These are phyloP conservation scores for Nemania sp. DNA, from an alignment of 2,329 filamentous ascomycete species.

Conservation along the genomic window DNA sequence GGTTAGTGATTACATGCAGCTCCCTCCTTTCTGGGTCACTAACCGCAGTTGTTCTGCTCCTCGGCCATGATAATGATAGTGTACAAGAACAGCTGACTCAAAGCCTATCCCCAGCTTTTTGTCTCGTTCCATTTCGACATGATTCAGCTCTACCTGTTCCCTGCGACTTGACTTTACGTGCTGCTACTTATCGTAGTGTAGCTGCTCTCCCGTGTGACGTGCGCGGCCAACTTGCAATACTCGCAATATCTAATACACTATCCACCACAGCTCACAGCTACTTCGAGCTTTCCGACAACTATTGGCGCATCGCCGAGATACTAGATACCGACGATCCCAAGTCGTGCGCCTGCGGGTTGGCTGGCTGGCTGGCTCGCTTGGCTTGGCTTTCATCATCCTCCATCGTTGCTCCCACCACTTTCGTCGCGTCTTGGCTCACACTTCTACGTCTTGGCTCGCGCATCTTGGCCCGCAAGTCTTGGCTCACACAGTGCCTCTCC, in stretches of 20 bases:
- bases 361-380: no score
- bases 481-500: not conserved
- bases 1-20: no score
- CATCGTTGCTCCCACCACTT: not conserved
- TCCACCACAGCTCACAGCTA: no score
- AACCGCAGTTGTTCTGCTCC: no score
- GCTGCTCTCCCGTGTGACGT: not conserved
- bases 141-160: no score
- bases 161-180: not conserved
- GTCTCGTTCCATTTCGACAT: not conserved
- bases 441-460: no score
- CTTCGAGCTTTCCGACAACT: slow-evolving; percentile 1
- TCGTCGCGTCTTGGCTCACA: slow-evolving; percentile 15
- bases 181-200: not conserved
- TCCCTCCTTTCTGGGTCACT: no score
- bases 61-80: no score
- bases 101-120: not conserved
- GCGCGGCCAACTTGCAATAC: no score
- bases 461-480: no score
- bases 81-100: no score
- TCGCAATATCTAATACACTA: no score
- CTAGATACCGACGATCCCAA: slow-evolving; percentile 4
- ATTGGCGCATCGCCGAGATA: not conserved
- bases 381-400: slow-evolving; percentile 30
- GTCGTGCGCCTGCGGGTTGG: slow-evolving; percentile 1